These are phyloP conservation scores for Bipolaris bicolor DNA, from an alignment of 2,329 filamentous ascomycete species.

Conservation along the genomic window DNA sequence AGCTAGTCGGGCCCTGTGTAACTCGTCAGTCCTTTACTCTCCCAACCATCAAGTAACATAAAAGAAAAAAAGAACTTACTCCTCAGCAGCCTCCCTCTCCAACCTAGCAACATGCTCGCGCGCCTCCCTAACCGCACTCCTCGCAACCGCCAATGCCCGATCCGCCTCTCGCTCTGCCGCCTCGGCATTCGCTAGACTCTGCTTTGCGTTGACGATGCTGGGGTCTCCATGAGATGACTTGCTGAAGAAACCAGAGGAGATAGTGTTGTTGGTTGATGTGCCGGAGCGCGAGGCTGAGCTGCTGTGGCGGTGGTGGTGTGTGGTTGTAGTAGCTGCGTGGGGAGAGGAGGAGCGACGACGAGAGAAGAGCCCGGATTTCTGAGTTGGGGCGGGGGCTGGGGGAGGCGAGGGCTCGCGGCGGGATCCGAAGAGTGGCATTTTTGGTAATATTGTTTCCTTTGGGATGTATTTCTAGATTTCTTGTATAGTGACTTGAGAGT, in stretches of 20 bases:
- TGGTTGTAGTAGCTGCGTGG: not conserved
- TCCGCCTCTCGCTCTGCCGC: constrained; percentile 69
- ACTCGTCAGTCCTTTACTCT: not conserved
- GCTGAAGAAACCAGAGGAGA: constrained; percentile 50
- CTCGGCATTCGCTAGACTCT: constrained; percentile 68
- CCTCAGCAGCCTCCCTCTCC: constrained; percentile 64
- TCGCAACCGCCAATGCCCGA: constrained; percentile 64
- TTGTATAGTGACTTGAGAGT: no score
- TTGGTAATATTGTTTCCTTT: not conserved
- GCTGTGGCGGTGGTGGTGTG: constrained; percentile 21
- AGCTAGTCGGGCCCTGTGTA: constrained; percentile 57
- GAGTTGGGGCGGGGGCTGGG: constrained; percentile 32
- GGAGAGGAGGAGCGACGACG: constrained; percentile 46
- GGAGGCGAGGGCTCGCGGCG: constrained; percentile 35
- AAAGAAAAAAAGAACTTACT: constrained; percentile 18
- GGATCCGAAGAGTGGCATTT: constrained; percentile 47
- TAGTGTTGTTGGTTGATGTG: constrained; percentile 25
- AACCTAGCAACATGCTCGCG: constrained; percentile 67
- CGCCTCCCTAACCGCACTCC: constrained; percentile 66
- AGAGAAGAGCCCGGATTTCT: constrained; percentile 44
- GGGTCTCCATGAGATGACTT: constrained; percentile 61
- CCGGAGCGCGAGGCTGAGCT: constrained; percentile 20
- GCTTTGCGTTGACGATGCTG: constrained; percentile 65
- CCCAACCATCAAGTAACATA: not conserved
- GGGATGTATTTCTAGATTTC: no score